Evolutionary conservation across 768 basidiomycete species (phyloP).

Genomic region (Tricholoma saponaceum): DNA sequence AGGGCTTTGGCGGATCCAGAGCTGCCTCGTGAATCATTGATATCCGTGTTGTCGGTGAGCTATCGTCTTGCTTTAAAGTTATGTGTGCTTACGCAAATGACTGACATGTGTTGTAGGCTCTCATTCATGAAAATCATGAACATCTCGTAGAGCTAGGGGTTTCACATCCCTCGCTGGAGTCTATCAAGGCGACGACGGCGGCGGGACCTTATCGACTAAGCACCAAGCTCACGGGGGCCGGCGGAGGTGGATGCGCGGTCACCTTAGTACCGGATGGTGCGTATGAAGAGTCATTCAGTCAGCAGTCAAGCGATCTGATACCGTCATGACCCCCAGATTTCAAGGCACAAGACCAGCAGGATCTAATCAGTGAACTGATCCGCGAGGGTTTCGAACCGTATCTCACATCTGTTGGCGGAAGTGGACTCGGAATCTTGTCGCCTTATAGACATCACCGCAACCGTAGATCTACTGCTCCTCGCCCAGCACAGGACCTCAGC

Average conservation of each 20-base stretch:
- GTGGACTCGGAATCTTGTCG: constrained; percentile 83
- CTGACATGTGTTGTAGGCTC: constrained; percentile 40
- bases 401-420: constrained; percentile 90
- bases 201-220: constrained; percentile 63
- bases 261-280: constrained; percentile 91
- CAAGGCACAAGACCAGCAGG: constrained; percentile 49
- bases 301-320: constrained; percentile 8
- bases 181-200: constrained; percentile 67
- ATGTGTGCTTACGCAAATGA: constrained; percentile 9
- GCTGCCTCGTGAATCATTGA: constrained; percentile 59
- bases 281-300: constrained; percentile 20
- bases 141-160: constrained; percentile 85
- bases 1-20: constrained; percentile 70
- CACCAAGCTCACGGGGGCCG: constrained; percentile 97
- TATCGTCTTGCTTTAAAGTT: constrained; percentile 2
- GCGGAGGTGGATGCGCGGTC: constrained; percentile 97
- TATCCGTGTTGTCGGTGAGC: constrained; percentile 70
- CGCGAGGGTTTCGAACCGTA: constrained; percentile 75
- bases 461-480: constrained; percentile 22
- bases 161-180: constrained; percentile 85
- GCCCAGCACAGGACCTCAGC: constrained; percentile 22
- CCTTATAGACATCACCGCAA: constrained; percentile 45
- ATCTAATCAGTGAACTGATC: constrained; percentile 57
- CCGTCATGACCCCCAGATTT: constrained; percentile 50
- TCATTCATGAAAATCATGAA: constrained; percentile 87